Percentiles rank a stretch among this genome's conserved stretches.
These are phyloP conservation scores for Phellopilus nigrolimitatus DNA, from an alignment of 1,284 basidiomycete species.

Conservation along the genomic window DNA sequence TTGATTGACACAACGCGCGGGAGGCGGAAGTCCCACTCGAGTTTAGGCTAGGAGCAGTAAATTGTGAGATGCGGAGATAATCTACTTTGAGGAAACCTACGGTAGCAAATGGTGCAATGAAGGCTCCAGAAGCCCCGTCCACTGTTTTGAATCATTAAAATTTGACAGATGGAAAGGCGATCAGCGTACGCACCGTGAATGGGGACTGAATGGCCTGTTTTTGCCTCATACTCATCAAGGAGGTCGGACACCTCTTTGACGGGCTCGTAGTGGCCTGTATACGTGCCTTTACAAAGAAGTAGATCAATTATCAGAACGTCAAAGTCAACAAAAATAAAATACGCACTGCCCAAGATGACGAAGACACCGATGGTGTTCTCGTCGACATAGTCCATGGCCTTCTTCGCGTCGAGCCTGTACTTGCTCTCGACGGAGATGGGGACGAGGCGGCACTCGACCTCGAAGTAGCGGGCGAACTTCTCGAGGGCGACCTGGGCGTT, in stretches of 20 bases:
- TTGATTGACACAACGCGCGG: constrained; percentile 89
- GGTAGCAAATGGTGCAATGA: constrained; percentile 79
- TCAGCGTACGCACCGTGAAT: constrained; percentile 63
- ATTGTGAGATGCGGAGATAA: constrained; percentile 11
- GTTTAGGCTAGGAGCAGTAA: constrained; percentile 58
- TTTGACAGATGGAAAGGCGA: constrained; percentile 25
- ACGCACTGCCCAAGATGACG: constrained; percentile 68
- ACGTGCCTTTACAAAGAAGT: constrained; percentile 87
- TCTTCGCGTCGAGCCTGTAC: constrained; percentile 81
- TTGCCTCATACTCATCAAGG: constrained; percentile 82
- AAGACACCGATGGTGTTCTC: constrained; percentile 89
- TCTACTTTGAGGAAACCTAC: constrained; percentile 28
- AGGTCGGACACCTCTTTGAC: constrained; percentile 84
- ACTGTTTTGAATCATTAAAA: constrained; percentile 36
- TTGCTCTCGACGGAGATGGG: constrained; percentile 71
- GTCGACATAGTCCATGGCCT: constrained; percentile 83
- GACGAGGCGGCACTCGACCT: constrained; percentile 81
- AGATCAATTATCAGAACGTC: constrained; percentile 9
- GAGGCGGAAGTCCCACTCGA: constrained; percentile 83
- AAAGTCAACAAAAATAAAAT: constrained; percentile 22
- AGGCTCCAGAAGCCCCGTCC: constrained; percentile 78
- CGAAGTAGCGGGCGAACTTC: constrained; percentile 91
- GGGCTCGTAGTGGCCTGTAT: constrained; percentile 91
- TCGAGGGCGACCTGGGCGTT: constrained; percentile 87
- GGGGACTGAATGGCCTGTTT: constrained; percentile 75